Base-by-base conservation (phyloP, 163 green algal genomes). In the Picocystis sp. region DNA sequence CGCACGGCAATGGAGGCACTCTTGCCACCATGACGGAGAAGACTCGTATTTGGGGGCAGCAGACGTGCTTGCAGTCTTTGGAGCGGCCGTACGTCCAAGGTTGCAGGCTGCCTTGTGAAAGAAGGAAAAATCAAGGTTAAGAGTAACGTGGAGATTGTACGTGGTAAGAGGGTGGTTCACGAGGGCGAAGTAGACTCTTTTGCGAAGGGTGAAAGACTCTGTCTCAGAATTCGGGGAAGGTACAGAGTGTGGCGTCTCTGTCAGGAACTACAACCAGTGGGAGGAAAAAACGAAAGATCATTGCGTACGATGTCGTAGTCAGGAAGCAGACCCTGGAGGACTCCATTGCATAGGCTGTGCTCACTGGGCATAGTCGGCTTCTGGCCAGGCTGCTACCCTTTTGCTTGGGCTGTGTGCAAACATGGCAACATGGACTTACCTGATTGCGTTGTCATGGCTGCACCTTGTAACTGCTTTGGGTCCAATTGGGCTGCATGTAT, bases 191-290 rank as follows among this genome's bases (percentile, higher is more conserved):
- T 99, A 12, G 57, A 51, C 0, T 87, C 71, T n/a, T 10, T 71
- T 99, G 60, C 74, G 89, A 14, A 65, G 86, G 19, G 67, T 95
- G 38, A 97, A 95, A 78, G 91, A 97, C 47, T 55, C 74, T 22
- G 91, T 97, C 8, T 75, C 82, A 2, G 79, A 92, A 70, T 78
- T 93, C 57, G 2, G 38, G 2, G 61, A 63, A 2, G 90, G 88
- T 10, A 55, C 79, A 52, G 91, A 99, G 78, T 99, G 91, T 67
- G 91, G 91, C 33, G 24, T 94, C 12, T 70, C 60, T 1, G 57
- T 70, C 6, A 76, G 83, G n/a, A 73, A 60, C 47, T 98, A 86
- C 61, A 72, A 66, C 15, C 78, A 82, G 11, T 98, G 83, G 83
- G 52, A 80, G 54, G 83, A n/a, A n/a, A 84, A 53, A 83, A 81